Evolutionary conservation across 2,329 filamentous ascomycete genomes (phyloP), one percentile per base, ranked within the genome.

Genomic region (Hypoxylon sp.): DNA sequence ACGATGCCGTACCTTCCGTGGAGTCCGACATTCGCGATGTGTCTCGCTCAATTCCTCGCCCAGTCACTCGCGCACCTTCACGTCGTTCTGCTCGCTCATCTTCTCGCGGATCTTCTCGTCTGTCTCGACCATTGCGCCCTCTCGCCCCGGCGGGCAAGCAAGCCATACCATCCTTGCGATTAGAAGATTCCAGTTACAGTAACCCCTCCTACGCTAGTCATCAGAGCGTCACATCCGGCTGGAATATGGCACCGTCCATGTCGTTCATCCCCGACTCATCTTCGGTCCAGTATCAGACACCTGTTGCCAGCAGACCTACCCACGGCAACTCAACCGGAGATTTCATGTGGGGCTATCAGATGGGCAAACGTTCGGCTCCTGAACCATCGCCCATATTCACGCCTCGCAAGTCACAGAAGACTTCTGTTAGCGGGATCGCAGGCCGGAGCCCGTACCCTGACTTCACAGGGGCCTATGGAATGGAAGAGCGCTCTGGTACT

Each of bases 261-360:
- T 2, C 16, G 12, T 45, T 41, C 11, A 2, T 21, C 8, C 3
- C 30, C 14, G 16, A 12, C 19, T 21, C 37, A 23, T 14, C 32
- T 16, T 14, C 25, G 14, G n/a, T 32, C 3, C 37, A 45, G 6
- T 21, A 29, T 1, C 37, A 29, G n/a, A 29, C 37, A 3, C 16
- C 37, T 11, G 5, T 45, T 14, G 21, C 39, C 3, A 30, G 37
- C n/a, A 27, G 25, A 32, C 11, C 37, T 5, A 8, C n/a, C 25
- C 9, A 30, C 9, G n/a, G 11, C 5, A 2, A 23, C n/a, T 14
- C 29, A 3, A 2, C 39, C 9, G 37, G 30, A n/a, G 29, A 23
- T 34, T 12, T 21, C 25, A 5, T 27, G n/a, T 65, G 62, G 62
- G 56, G 56, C 16, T 61, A 61, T 34, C 51, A 61, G 19, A 52